Base-by-base conservation (phyloP, 345 rosid species). In the Erucastrum elatum region DNA sequence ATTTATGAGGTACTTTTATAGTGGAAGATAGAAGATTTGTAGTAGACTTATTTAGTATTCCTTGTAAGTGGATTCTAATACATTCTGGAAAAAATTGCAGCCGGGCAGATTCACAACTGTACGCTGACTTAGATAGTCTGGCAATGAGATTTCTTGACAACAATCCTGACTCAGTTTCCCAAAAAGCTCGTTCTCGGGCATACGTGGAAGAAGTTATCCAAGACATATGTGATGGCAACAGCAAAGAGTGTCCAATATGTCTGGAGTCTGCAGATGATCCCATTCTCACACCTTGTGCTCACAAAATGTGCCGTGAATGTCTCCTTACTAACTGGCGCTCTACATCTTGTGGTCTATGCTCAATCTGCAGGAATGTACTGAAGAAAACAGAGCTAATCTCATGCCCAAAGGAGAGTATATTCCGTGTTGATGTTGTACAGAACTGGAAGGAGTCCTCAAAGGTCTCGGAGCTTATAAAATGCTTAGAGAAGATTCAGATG, bases 391-490 rank as follows among this genome's bases (percentile, higher is more conserved):
- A 87, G 63, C 88, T 90, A 27, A 86, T 88, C 21, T 72, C 88
- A 16, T 90, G 90, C 74, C 90, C 96, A 1, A 81, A 84, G 0
- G 87, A 87, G 51, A 87, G 82, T 61, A 86, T 75, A 69, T 90
- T 90, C 63, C 81, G 85, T 13, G 65, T 90, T 53, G 90, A 88
- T 63, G 83, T 87, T 0, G 87, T 83, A 56, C 82, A 85, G 74
- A 85, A 90, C 77, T 90, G 90, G 93, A 86, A 84, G 69, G 91
- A 85, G 72, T 90, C 90, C 75, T 88, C 90, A 16, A 90, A 86
- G 84, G 83, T 88, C 60, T 71, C 85, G 4, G 86, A 81, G 71
- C 85, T 91, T 17, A 58, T 88, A 35, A 80, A 87, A 21, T 87
- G 89, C 83, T 80, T 89, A 71, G 89, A 87, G 41, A n/a, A 46